Base-by-base conservation (phyloP, 805 yeast genomes). In the Candida ortonii region DNA sequence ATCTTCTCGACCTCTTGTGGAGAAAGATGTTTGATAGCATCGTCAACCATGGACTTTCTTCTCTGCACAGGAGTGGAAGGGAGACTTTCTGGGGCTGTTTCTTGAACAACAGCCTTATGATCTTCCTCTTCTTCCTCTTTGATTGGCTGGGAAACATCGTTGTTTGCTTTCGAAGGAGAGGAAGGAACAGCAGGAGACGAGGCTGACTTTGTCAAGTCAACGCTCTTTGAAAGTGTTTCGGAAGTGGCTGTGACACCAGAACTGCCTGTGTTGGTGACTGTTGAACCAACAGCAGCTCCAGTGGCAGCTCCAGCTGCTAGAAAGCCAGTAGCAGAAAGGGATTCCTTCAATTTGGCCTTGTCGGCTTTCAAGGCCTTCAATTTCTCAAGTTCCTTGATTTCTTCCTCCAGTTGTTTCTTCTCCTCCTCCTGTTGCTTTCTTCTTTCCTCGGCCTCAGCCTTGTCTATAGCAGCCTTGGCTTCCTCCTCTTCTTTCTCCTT, bases 351-450 rank as follows among this genome's bases (percentile, higher is more conserved):
- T 61, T 49, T 65, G 64, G 43, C 61, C 44, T 62, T 65, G 36
- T 66, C 67, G 34, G 57, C 66, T 39, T 67, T 58, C 39, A 67
- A 54, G 19, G 59, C 61, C 48, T 57, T 55, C 47, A 61, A 57
- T 43, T 59, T 57, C 47, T 67, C 65, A 50, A 67, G 57, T 44
- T 64, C 62, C 17, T 54, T 62, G 29, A 66, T 65, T 49, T 63
- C 72, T 29, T 58, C 69, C 46, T 58, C 47, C 42, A 65, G 54
- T 41, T 65, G 59, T 28, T 47, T 66, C 66, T 36, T 60, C 57
- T 46, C 50, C 16, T 41, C 38, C 31, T 44, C 49, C 13, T 41
- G 49, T 43, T 47, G 55, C 58, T 47, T 67, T 66, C 34, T 59
- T 55, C 43, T 43, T 15, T 34, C 23, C 31, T 43, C 47, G 13